Percentiles rank a stretch among this genome's conserved stretches.
Conservation (phyloP, 1,284 basidiomycete species). For the Chalciporus piperatoides region DNA sequence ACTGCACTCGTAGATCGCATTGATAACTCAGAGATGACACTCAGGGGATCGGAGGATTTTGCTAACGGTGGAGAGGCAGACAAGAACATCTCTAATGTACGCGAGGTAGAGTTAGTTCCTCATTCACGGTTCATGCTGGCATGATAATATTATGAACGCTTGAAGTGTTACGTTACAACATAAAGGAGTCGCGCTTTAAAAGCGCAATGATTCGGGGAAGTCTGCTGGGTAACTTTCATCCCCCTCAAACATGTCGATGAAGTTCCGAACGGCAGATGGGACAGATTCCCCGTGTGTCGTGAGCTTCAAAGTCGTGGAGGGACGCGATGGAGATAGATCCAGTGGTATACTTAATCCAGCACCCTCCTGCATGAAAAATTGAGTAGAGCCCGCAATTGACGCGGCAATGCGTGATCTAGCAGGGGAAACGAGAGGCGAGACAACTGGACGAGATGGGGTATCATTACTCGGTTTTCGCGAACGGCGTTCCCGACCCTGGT, state of each 20-base stretch:
- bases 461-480: conserved; percentile 1
- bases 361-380: conserved; percentile 6
- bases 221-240: conserved; percentile 43
- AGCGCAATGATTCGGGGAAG: conserved; percentile 44
- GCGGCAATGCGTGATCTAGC: conserved; percentile 14
- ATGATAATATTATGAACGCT: conserved; percentile 1
- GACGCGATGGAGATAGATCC: neutral
- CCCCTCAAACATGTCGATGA: conserved; percentile 42
- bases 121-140: conserved; percentile 4
- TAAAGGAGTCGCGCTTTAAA: neutral
- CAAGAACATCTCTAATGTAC: conserved; percentile 18
- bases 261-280: conserved; percentile 32
- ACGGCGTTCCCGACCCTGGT: neutral
- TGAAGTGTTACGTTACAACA: conserved; percentile 17
- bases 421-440: conserved; percentile 31
- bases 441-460: conserved; percentile 7
- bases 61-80: conserved; percentile 9
- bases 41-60: conserved; percentile 21
- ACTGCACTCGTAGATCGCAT: conserved; percentile 13
- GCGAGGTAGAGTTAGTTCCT: conserved; percentile 18
- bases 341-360: conserved; percentile 2
- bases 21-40: conserved; percentile 28
- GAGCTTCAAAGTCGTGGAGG: neutral
- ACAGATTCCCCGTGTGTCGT: conserved; percentile 15
- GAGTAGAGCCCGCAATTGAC: conserved; percentile 1